phyloP scores from a whole-genome alignment of 2,329 filamentous ascomycete species.

The Penicillium glabrum region DNA sequence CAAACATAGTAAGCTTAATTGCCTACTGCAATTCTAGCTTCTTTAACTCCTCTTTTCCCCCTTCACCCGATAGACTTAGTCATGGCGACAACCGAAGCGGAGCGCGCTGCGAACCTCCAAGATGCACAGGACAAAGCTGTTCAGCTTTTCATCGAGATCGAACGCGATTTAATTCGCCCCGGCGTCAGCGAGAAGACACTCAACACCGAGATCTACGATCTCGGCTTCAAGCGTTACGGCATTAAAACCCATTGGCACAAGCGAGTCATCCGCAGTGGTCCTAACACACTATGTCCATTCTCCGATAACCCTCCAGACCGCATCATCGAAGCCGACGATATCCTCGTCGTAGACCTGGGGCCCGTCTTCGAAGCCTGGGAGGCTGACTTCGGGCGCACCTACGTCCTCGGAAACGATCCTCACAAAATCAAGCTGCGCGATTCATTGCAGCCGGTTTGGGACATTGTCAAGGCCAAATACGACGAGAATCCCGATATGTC shows the following conservation, averaged over 20 bases:
- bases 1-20: neutral
- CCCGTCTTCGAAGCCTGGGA: slow-evolving; percentile 56
- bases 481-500: slow-evolving; percentile 46
- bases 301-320: slow-evolving; percentile 53
- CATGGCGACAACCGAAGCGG: slow-evolving; percentile 8
- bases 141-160: slow-evolving; percentile 50
- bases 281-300: slow-evolving; percentile 52
- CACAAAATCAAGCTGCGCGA: slow-evolving; percentile 48
- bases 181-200: slow-evolving; percentile 51
- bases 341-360: slow-evolving; percentile 53
- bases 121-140: slow-evolving; percentile 51
- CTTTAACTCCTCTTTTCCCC: neutral
- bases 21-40: neutral
- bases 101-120: slow-evolving; percentile 40
- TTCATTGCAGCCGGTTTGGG: slow-evolving; percentile 49
- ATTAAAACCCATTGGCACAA: slow-evolving; percentile 56
- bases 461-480: slow-evolving; percentile 44
- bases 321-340: slow-evolving; percentile 49
- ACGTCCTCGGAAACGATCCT: slow-evolving; percentile 50
- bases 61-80: neutral
- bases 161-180: slow-evolving; percentile 46
- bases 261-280: slow-evolving; percentile 51
- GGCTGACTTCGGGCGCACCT: slow-evolving; percentile 56
- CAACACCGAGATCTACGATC: slow-evolving; percentile 49
- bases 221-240: slow-evolving; percentile 44